phyloP scores from a whole-genome alignment of 208 protist species.

The Wallacemonas sp. region DNA sequence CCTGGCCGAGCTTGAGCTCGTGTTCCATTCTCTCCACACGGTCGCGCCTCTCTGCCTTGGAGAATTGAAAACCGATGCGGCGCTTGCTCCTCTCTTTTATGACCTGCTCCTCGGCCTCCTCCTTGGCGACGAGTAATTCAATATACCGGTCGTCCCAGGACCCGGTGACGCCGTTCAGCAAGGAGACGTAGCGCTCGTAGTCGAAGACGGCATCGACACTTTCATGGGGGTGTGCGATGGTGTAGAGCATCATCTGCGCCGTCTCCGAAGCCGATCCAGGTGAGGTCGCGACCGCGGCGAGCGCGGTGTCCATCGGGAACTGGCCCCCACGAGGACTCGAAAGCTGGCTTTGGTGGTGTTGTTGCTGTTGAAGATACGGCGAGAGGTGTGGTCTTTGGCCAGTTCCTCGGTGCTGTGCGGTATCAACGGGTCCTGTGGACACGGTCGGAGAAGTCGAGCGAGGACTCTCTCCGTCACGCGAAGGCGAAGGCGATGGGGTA shows the following conservation, averaged over 20 bases:
- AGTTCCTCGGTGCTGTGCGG: too few species aligned
- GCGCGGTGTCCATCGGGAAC: too few species aligned
- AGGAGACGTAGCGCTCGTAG: conserved; percentile 61
- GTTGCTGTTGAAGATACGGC: too few species aligned
- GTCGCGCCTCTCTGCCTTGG: conserved; percentile 15
- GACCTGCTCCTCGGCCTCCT: conserved; percentile 19
- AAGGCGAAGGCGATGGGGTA: too few species aligned
- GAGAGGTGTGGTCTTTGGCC: too few species aligned
- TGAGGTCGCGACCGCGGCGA: too few species aligned
- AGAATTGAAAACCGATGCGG: conserved; percentile 11
- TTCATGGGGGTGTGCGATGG: conserved; percentile 13
- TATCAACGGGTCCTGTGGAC: too few species aligned
- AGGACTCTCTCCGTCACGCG: too few species aligned
- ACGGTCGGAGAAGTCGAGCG: too few species aligned
- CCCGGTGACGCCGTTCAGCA: conserved; percentile 9
- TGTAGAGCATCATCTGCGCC: conserved; percentile 11
- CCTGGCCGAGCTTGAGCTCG: conserved; percentile 22
- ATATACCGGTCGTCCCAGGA: conserved; percentile 24
- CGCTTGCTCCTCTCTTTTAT: conserved; percentile 18
- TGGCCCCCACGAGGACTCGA: too few species aligned
- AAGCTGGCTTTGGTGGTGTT: too few species aligned
- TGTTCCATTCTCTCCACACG: conserved; percentile 18
- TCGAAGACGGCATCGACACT: conserved; percentile 84
- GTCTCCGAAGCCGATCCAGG: too few species aligned
- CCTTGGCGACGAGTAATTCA: conserved; percentile 30